Conservation (phyloP, 805 yeast genomes). For the Ogataea nitratoaversa region DNA sequence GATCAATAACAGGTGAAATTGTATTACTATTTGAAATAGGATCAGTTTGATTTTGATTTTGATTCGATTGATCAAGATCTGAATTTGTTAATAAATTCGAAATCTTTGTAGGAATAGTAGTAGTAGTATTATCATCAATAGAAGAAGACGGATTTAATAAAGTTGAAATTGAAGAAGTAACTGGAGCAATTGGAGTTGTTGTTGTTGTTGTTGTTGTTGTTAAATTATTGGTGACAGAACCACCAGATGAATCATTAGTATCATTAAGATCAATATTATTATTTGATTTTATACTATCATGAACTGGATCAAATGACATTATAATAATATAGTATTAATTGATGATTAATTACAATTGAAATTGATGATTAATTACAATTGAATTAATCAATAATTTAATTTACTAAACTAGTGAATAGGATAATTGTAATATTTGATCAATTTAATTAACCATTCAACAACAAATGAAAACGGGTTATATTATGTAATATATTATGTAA, state of each 20-base stretch:
- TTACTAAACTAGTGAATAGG: too few species aligned
- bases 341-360: not conserved
- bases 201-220: not conserved
- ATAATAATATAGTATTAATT: not conserved
- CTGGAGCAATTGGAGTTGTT: not conserved
- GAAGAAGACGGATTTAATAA: not conserved
- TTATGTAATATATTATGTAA: too few species aligned
- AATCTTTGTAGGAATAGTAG: too few species aligned
- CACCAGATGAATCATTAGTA: not conserved
- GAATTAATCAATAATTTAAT: too few species aligned
- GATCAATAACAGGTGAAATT: not conserved
- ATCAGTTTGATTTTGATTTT: too few species aligned
- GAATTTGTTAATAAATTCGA: not conserved
- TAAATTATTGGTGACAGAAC: not conserved
- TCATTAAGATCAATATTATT: not conserved
- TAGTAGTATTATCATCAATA: too few species aligned
- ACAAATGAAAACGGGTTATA: too few species aligned
- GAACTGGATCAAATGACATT: slow-evolving; percentile 29
- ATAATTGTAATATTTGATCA: too few species aligned
- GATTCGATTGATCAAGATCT: too few species aligned
- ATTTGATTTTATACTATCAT: slow-evolving; percentile 19
- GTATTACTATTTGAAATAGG: too few species aligned
- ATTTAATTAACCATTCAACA: too few species aligned
- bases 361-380: not conserved
- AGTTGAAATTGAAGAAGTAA: not conserved